Evolutionary conservation across 768 basidiomycete species (phyloP).

Genomic region (Tricholoma hemisulphureum): DNA sequence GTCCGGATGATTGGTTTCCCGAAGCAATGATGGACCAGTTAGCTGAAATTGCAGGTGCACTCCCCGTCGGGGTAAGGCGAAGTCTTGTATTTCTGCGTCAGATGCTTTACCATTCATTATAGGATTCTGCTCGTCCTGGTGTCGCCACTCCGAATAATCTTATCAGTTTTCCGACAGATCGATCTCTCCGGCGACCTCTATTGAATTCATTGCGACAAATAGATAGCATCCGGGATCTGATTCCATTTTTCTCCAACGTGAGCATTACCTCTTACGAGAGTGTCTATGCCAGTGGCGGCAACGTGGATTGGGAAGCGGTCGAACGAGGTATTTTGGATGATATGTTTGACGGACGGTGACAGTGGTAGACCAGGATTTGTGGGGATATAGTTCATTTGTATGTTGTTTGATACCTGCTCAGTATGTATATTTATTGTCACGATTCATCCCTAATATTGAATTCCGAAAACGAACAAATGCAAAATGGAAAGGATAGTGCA

Average conservation of each 20-base stretch:
- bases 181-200: constrained; percentile 69
- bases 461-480: not conserved
- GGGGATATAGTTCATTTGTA: not conserved
- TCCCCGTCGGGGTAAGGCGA: constrained; percentile 48
- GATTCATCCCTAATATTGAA: not conserved
- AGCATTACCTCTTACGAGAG: constrained; percentile 90
- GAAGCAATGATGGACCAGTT: constrained; percentile 90
- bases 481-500: not conserved
- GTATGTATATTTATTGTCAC: not conserved
- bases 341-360: constrained; percentile 81
- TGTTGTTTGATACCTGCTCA: not conserved
- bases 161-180: constrained; percentile 35
- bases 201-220: constrained; percentile 69
- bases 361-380: constrained; percentile 3
- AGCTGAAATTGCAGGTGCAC: constrained; percentile 73
- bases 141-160: constrained; percentile 25
- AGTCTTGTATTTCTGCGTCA: not conserved
- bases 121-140: constrained; percentile 29
- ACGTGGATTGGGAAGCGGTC: constrained; percentile 87
- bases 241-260: constrained; percentile 88
- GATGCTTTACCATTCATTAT: not conserved
- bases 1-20: constrained; percentile 78
- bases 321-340: constrained; percentile 80
- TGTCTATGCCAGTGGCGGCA: constrained; percentile 78
- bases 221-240: constrained; percentile 79